A percentile compares a stretch with the other conserved stretches of the same genome.
These are phyloP conservation scores for Botrytis cinerea DNA, from an alignment of 2,329 filamentous ascomycete species.

Conservation along the genomic window DNA sequence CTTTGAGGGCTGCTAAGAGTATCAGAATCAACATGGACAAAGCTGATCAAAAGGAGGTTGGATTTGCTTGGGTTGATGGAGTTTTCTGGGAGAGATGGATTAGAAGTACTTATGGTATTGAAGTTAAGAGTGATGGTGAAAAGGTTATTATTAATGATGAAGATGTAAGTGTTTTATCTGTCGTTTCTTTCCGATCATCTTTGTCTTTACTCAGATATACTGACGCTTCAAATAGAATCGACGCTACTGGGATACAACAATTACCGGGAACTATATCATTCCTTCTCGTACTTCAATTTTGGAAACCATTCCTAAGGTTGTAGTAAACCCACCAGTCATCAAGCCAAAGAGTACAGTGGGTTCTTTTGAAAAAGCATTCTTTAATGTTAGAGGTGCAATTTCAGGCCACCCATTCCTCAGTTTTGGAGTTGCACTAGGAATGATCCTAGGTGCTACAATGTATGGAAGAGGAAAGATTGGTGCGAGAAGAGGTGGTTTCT, in stretches of 20 bases:
- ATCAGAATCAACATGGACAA: conserved; percentile 91
- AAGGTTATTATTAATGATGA: conserved; percentile 96
- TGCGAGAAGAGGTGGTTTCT: conserved; percentile 57
- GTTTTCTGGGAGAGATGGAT: conserved; percentile 98
- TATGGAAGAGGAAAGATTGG: conserved; percentile 57
- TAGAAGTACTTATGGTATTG: conserved; percentile 89
- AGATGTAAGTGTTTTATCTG: conserved; percentile 65
- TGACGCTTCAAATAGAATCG: conserved; percentile 64
- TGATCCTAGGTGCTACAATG: conserved; percentile 54
- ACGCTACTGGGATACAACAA: conserved; percentile 91
- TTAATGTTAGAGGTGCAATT: conserved; percentile 61
- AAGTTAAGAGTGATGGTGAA: conserved; percentile 79
- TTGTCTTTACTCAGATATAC: neutral
- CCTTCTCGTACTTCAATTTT: conserved; percentile 63
- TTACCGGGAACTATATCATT: conserved; percentile 85
- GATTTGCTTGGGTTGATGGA: conserved; percentile 96
- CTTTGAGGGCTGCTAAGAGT: conserved; percentile 81
- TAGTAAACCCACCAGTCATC: conserved; percentile 60
- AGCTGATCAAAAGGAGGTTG: conserved; percentile 82
- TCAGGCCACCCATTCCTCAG: conserved; percentile 61
- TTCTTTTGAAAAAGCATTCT: conserved; percentile 70
- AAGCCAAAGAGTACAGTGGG: conserved; percentile 76
- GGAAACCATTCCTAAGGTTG: conserved; percentile 50
- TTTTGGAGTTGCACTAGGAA: conserved; percentile 57
- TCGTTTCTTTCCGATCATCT: neutral